These are phyloP conservation scores for Geranium incanum DNA, from an alignment of 441 rosid genomes.

Conservation along the genomic window DNA sequence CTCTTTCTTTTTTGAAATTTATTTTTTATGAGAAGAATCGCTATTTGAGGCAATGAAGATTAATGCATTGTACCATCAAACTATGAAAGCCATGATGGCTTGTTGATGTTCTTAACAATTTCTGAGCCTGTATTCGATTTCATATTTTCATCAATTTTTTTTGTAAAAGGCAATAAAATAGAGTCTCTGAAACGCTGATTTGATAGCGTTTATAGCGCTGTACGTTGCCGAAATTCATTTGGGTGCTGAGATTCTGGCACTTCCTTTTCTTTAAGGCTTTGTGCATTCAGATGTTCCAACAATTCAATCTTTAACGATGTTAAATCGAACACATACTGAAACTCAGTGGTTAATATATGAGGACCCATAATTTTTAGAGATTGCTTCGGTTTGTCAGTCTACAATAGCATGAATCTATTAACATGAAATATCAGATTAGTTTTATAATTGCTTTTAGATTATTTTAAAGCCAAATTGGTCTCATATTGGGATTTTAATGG, in stretches of 20 bases:
- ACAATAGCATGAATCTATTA: too few species aligned
- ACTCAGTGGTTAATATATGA: too few species aligned
- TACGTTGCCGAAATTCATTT: constrained; percentile 44
- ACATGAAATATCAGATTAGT: too few species aligned
- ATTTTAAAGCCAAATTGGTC: too few species aligned
- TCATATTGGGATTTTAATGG: too few species aligned
- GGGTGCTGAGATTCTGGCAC: constrained; percentile 44
- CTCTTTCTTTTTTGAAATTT: neutral
- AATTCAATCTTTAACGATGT: neutral
- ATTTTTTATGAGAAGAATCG: too few species aligned
- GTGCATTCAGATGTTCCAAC: constrained; percentile 37
- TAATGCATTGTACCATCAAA: constrained; percentile 42
- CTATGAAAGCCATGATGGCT: constrained; percentile 32
- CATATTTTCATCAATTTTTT: too few species aligned
- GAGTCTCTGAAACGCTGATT: constrained; percentile 50
- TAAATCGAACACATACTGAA: too few species aligned
- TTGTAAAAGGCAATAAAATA: constrained; percentile 42
- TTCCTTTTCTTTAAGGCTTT: neutral
- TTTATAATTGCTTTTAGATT: too few species aligned
- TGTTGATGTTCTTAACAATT: constrained; percentile 27
- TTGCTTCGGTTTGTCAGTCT: too few species aligned
- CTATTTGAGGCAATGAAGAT: constrained; percentile 22
- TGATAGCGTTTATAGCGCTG: constrained; percentile 46
- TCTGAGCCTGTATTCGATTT: constrained; percentile 29
- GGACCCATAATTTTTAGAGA: too few species aligned